Conservation (phyloP, 805 yeast genomes). For the Saccharomycopsis sp. region DNA sequence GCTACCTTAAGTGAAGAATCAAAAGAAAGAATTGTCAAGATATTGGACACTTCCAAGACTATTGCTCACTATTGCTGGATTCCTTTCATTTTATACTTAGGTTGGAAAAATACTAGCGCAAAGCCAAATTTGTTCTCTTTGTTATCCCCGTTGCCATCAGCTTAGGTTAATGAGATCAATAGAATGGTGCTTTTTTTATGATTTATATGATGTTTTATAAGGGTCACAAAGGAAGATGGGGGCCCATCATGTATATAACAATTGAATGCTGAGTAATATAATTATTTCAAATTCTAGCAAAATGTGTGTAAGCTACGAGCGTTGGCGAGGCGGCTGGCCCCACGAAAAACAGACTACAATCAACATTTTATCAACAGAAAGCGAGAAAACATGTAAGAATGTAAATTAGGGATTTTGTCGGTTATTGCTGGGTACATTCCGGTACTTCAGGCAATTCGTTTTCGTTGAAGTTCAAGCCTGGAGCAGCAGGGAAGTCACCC, state of each 20-base stretch:
- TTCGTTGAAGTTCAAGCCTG: slow-evolving; percentile 28
- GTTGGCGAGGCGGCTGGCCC: too few species aligned
- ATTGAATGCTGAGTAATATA: too few species aligned
- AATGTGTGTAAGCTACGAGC: neutral
- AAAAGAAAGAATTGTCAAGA: slow-evolving; percentile 76
- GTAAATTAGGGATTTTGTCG: too few species aligned
- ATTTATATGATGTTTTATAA: too few species aligned
- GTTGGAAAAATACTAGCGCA: slow-evolving; percentile 74
- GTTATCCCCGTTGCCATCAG: slow-evolving; percentile 75
- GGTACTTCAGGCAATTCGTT: slow-evolving; percentile 6
- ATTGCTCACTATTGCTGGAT: slow-evolving; percentile 95
- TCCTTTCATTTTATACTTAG: slow-evolving; percentile 89
- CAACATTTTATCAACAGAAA: too few species aligned
- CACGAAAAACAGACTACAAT: too few species aligned
- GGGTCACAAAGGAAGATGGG: too few species aligned
- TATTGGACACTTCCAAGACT: slow-evolving; percentile 77
- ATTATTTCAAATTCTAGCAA: neutral
- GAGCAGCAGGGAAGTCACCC: slow-evolving; percentile 35
- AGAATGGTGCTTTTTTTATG: too few species aligned
- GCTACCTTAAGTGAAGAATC: slow-evolving; percentile 22
- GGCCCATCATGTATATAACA: too few species aligned
- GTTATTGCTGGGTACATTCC: slow-evolving; percentile 18
- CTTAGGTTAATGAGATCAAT: slow-evolving; percentile 32
- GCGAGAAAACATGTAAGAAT: too few species aligned
- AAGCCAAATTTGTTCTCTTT: slow-evolving; percentile 70